These are phyloP conservation scores for Macadamia integrifolia DNA, from an alignment of 164 flowering plant species.

Conservation along the genomic window DNA sequence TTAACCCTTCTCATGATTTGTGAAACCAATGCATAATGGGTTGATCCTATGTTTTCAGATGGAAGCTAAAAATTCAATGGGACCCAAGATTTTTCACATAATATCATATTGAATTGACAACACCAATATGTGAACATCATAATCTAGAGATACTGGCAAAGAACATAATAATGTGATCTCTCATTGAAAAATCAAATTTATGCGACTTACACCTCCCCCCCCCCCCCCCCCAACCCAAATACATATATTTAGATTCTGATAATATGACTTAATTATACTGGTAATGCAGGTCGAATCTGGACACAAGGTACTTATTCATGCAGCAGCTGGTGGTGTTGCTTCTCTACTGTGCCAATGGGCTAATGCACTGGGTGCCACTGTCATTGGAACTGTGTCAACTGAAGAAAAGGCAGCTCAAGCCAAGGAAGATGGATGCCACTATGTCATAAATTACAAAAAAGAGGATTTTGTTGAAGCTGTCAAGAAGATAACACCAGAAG, in stretches of 20 bases:
- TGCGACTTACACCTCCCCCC: no score
- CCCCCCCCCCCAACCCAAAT: no score
- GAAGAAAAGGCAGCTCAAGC: slow-evolving; percentile 84
- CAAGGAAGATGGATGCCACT: slow-evolving; percentile 76
- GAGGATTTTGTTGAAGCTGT: slow-evolving; percentile 54
- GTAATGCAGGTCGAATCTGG: slow-evolving; percentile 65
- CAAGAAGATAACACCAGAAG: slow-evolving; percentile 24
- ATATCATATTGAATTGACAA: no score
- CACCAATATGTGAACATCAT: no score
- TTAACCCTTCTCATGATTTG: neutral
- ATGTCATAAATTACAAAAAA: slow-evolving; percentile 59
- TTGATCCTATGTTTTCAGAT: neutral
- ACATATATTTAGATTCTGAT: no score
- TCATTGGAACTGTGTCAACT: slow-evolving; percentile 89
- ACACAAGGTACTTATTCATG: slow-evolving; percentile 79
- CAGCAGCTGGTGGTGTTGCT: slow-evolving; percentile 97
- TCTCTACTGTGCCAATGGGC: slow-evolving; percentile 96
- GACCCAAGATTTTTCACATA: no score
- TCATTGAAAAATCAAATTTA: no score
- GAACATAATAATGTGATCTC: no score
- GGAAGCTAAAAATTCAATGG: no score
- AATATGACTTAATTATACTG: neutral
- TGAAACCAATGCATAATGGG: neutral
- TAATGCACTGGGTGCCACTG: slow-evolving; percentile 84
- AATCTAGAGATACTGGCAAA: no score